These are phyloP conservation scores for Turritis glabra DNA, from an alignment of 345 rosid species.

Conservation along the genomic window DNA sequence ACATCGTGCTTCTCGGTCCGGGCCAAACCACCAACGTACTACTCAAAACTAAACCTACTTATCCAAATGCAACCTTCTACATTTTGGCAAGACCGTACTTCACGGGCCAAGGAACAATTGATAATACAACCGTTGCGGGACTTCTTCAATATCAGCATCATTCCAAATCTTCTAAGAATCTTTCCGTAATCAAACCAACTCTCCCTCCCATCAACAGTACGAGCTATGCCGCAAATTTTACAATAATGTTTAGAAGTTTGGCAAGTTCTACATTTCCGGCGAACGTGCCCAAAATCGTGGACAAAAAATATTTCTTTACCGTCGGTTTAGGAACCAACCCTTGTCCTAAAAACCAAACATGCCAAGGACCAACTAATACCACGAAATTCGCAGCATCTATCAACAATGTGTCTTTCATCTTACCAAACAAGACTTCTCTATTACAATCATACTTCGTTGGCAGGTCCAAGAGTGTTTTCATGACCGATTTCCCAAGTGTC, in stretches of 20 bases:
- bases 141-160: slow-evolving; percentile 55
- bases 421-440: slow-evolving; percentile 52
- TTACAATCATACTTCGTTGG: slow-evolving; percentile 57
- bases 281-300: slow-evolving; percentile 59
- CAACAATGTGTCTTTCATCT: slow-evolving; percentile 61
- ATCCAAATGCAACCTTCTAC: slow-evolving; percentile 55
- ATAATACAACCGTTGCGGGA: slow-evolving; percentile 67
- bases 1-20: slow-evolving; percentile 47
- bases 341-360: slow-evolving; percentile 66
- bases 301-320: slow-evolving; percentile 53
- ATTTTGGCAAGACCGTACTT: slow-evolving; percentile 75
- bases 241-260: slow-evolving; percentile 55
- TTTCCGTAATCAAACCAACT: slow-evolving; percentile 41
- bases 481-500: slow-evolving; percentile 54
- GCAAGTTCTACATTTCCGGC: slow-evolving; percentile 52
- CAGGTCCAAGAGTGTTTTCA: slow-evolving; percentile 52
- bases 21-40: slow-evolving; percentile 82
- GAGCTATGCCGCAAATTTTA: slow-evolving; percentile 45
- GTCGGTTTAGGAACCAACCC: slow-evolving; percentile 64
- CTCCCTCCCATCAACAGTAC: slow-evolving; percentile 69
- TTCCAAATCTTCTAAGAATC: slow-evolving; percentile 30
- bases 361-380: slow-evolving; percentile 69
- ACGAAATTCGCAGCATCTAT: slow-evolving; percentile 65
- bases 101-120: slow-evolving; percentile 65
- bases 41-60: slow-evolving; percentile 54